Evolutionary conservation across 345 rosid species (phyloP).

Genomic region (Moricandia arvensis): DNA sequence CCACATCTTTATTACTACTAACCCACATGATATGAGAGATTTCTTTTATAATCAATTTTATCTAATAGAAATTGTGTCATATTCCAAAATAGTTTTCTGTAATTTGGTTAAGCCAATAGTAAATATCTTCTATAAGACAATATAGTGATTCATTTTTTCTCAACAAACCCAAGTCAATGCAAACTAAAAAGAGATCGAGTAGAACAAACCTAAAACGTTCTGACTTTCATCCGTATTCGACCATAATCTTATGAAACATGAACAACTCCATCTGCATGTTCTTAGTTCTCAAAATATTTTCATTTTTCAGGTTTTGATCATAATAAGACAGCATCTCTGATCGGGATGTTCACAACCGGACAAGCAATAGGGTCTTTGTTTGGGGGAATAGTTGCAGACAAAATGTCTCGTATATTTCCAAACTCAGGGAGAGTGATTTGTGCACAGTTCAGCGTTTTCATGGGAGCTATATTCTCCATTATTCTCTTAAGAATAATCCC

Average conservation of each 20-base stretch:
- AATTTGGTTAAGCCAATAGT: neutral
- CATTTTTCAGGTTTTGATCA: conserved; percentile 63
- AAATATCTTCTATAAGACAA: too few relatives aligned
- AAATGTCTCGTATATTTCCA: conserved; percentile 54
- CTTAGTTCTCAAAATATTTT: neutral
- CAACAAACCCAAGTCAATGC: neutral
- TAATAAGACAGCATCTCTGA: conserved; percentile 59
- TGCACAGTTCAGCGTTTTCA: conserved; percentile 84
- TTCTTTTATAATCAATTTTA: neutral
- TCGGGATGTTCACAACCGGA: conserved; percentile 65
- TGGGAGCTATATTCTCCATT: conserved; percentile 81
- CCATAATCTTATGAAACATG: neutral
- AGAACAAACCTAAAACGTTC: neutral
- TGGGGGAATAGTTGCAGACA: conserved; percentile 79
- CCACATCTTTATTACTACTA: neutral
- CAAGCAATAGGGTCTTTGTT: conserved; percentile 65
- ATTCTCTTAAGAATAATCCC: conserved; percentile 69
- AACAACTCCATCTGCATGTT: neutral
- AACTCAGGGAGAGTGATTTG: conserved; percentile 76
- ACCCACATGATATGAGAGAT: too few relatives aligned
- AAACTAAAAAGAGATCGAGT: neutral
- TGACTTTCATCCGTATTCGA: neutral
- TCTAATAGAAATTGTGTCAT: neutral
- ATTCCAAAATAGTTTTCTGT: neutral
- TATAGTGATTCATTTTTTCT: neutral